A percentile compares a stretch with the other conserved stretches of the same genome.
Conservation (phyloP, 2,329 filamentous ascomycete species). For the Colletotrichum godetiae region DNA sequence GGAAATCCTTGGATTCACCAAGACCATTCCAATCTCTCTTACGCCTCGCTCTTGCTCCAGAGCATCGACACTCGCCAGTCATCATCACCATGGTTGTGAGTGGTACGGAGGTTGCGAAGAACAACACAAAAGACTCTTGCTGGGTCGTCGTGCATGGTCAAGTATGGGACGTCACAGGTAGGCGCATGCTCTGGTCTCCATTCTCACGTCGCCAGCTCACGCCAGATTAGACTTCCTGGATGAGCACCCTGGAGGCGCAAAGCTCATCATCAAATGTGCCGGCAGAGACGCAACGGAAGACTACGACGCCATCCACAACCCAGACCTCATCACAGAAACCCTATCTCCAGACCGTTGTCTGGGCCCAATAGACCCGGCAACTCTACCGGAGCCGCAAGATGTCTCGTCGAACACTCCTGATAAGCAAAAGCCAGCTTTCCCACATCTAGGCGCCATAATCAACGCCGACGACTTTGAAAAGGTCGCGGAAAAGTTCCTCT, state of each 20-base stretch:
- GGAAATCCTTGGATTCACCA: too few species aligned
- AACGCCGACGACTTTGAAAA: constrained; percentile 51
- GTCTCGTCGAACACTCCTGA: neutral
- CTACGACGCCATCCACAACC: constrained; percentile 48
- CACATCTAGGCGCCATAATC: constrained; percentile 45
- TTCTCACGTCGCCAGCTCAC: neutral
- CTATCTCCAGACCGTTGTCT: constrained; percentile 40
- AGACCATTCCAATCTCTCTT: neutral
- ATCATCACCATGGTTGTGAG: constrained; percentile 20
- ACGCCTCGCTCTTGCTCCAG: neutral
- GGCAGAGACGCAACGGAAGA: constrained; percentile 48
- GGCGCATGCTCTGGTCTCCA: neutral
- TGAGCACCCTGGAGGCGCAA: constrained; percentile 46
- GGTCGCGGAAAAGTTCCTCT: constrained; percentile 44
- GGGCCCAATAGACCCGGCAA: constrained; percentile 40
- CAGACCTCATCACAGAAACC: constrained; percentile 43
- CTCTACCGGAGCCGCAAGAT: neutral
- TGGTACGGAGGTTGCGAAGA: constrained; percentile 36
- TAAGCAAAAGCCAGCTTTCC: constrained; percentile 30
- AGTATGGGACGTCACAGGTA: constrained; percentile 39
- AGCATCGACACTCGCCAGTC: neutral
- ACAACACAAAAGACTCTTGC: constrained; percentile 36
- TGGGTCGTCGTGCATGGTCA: constrained; percentile 39
- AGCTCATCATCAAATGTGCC: constrained; percentile 46
- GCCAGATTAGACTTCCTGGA: constrained; percentile 43